Base-by-base conservation (phyloP, 2,329 filamentous ascomycete species). In the Gliomastix tumulicola region DNA sequence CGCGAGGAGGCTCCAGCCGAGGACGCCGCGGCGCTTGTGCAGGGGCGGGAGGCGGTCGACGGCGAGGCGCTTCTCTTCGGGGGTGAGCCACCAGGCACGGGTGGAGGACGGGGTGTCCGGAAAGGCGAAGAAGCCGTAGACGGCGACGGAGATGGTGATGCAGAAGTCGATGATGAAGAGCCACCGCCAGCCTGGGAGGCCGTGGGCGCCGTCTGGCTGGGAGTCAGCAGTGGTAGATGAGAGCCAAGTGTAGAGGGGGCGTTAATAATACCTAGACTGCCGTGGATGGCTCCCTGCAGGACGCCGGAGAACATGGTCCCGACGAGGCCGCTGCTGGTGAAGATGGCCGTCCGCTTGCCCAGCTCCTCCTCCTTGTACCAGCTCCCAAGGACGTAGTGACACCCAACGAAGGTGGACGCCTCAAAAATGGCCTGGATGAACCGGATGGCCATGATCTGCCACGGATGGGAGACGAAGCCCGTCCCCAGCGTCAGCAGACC, bases 321-420 rank as follows among this genome's bases (percentile, higher is more conserved):
- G 0, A 71, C 71, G 2, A 79, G 62, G 1, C 76, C 76, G 10
- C 73, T 75, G 0, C 73, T 65, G 2, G 74, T 79, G 48, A 82
- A 83, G 34, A 83, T 72, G 32, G 74, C 77, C 5, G 68, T 74
- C 2, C 79, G 66, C 49, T 82, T 82, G 1, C 74, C 76, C 0
- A 83, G 65, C 41, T 82, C 78, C 11, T 63, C 59, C 13, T 68
- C 65, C 0, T 69, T 80, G 45, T 81, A 82, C 76, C 77, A 82
- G 0, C 71, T 59, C 7, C 65, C 63, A 4, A 68, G 54, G 36
- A 66, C 55, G 39, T 65, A 67, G 41, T 66, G 62, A 4, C 51
- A 63, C 15, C 62, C 60, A 6, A 60, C 58, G 43, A 60, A 64
- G 3, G 59, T 63, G 3, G 58, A 61, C 3, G 60, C 57, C 35